phyloP scores from a whole-genome alignment of 208 protist species.

The Acanthamoeba healyi region DNA sequence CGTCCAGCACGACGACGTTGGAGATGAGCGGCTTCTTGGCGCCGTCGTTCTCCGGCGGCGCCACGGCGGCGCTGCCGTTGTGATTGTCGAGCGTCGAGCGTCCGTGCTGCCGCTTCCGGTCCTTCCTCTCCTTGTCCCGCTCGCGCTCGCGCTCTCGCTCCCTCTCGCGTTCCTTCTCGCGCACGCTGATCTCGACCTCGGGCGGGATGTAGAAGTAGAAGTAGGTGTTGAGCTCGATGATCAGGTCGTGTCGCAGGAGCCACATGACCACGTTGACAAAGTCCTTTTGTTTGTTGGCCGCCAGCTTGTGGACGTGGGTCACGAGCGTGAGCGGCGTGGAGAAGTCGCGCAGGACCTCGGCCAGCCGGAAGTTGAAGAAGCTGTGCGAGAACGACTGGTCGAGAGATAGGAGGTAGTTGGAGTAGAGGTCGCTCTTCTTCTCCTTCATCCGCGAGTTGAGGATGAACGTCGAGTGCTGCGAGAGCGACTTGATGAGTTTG shows the following conservation, averaged over 20 bases:
- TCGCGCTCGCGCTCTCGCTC: background rate
- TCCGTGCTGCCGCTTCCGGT: background rate
- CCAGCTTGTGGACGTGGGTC: constrained; percentile 9
- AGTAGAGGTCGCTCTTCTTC: constrained; percentile 55
- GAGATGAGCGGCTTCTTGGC: background rate
- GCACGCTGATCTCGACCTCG: constrained; percentile 6
- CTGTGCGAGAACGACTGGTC: constrained; percentile 56
- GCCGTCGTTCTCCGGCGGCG: too few species aligned
- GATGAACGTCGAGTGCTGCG: constrained; percentile 24
- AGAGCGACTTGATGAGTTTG: constrained; percentile 61
- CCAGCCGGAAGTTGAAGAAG: constrained; percentile 53
- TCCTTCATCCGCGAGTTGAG: constrained; percentile 37
- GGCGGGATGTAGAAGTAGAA: constrained; percentile 1
- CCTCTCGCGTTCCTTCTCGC: background rate
- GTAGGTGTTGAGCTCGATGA: constrained; percentile 66
- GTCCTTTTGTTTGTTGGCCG: constrained; percentile 41
- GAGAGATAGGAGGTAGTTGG: constrained; percentile 19
- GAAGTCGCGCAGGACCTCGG: constrained; percentile 48
- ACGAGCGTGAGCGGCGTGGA: constrained; percentile 12
- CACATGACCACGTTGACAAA: constrained; percentile 59
- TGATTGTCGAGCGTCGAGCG: background rate
- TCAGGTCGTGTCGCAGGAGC: constrained; percentile 45
- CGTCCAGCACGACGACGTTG: background rate
- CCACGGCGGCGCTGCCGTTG: background rate
- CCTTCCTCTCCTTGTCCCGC: background rate